These are phyloP conservation scores for Parastagonospora nodorum DNA, from an alignment of 2,329 filamentous ascomycete species.

Conservation along the genomic window DNA sequence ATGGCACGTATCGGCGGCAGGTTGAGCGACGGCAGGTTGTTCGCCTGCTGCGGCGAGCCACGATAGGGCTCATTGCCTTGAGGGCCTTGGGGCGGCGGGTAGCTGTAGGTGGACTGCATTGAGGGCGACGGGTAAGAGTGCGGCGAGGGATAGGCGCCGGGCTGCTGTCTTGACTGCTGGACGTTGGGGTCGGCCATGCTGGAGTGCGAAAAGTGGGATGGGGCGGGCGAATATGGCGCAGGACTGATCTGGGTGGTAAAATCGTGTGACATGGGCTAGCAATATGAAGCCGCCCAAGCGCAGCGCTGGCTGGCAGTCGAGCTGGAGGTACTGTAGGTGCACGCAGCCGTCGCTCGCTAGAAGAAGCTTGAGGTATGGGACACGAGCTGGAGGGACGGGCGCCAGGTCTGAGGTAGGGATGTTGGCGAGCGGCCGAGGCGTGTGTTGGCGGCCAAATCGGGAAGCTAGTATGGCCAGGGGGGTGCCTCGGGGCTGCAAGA, in stretches of 20 bases:
- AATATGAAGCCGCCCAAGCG: conserved; percentile 30
- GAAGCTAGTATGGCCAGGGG: conserved; percentile 18
- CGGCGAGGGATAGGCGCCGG: conserved; percentile 52
- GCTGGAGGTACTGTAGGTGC: conserved; percentile 5
- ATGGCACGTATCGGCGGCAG: conserved; percentile 58
- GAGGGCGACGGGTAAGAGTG: conserved; percentile 58
- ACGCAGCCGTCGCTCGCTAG: conserved; percentile 22
- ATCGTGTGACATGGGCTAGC: conserved; percentile 42
- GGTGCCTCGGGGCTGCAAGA: conserved; percentile 19
- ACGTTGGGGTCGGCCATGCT: conserved; percentile 42
- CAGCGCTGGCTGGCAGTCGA: conserved; percentile 23
- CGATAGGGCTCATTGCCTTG: conserved; percentile 50
- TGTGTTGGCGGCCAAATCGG: conserved; percentile 18
- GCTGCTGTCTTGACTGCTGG: conserved; percentile 33
- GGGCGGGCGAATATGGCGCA: conserved; percentile 39
- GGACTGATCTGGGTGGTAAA: conserved; percentile 29
- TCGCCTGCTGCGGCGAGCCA: conserved; percentile 52
- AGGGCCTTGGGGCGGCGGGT: conserved; percentile 50
- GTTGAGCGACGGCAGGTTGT: conserved; percentile 52
- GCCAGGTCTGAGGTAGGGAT: conserved; percentile 22
- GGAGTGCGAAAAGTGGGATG: conserved; percentile 37
- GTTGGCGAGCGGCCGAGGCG: conserved; percentile 27
- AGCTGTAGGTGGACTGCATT: conserved; percentile 55
- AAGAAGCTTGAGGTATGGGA: conserved; percentile 20
- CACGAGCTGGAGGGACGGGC: conserved; percentile 13